Conservation (phyloP, 2,329 filamentous ascomycete species). For the Anthostomella pinea region DNA sequence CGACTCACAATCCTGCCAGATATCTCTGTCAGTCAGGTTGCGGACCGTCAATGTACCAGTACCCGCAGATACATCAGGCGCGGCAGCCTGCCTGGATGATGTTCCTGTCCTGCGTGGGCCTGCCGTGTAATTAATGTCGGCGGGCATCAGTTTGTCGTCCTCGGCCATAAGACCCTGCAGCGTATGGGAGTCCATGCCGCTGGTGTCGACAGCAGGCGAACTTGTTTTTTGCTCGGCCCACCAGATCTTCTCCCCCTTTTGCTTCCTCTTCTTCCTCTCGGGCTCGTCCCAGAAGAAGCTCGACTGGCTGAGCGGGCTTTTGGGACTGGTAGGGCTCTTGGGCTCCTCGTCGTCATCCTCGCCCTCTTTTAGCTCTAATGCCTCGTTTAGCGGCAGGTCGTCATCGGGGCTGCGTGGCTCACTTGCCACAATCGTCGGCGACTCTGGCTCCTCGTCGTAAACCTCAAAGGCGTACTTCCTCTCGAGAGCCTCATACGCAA, state of each 20-base stretch:
- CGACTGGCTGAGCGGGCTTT: slow-evolving; percentile 19
- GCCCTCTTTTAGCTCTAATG: slow-evolving; percentile 5
- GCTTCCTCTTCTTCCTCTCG: slow-evolving; percentile 1
- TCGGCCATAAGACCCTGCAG: slow-evolving; percentile 6
- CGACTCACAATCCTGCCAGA: slow-evolving; percentile 8
- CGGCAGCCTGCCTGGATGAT: not conserved
- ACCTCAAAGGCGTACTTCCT: slow-evolving; percentile 9
- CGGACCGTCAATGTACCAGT: slow-evolving; percentile 14
- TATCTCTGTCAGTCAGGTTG: slow-evolving; percentile 11
- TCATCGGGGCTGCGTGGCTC: slow-evolving; percentile 12
- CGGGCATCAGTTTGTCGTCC: slow-evolving; percentile 12
- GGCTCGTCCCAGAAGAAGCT: slow-evolving; percentile 19
- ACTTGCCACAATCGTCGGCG: slow-evolving; percentile 8
- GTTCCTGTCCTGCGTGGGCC: not conserved
- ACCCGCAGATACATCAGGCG: no score
- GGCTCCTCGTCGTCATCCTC: slow-evolving; percentile 2
- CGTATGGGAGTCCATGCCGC: slow-evolving; percentile 4
- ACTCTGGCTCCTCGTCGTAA: slow-evolving; percentile 29
- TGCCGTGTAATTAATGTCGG: slow-evolving; percentile 2
- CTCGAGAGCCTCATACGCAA: slow-evolving; percentile 44
- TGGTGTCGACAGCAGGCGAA: not conserved
- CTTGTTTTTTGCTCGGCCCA: slow-evolving; percentile 3
- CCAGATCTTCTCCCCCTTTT: slow-evolving; percentile 11
- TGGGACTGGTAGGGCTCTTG: slow-evolving; percentile 15
- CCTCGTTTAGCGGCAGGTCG: slow-evolving; percentile 17